Conservation (phyloP, 805 yeast genomes). For the Saccharomycopsis javanensis region DNA sequence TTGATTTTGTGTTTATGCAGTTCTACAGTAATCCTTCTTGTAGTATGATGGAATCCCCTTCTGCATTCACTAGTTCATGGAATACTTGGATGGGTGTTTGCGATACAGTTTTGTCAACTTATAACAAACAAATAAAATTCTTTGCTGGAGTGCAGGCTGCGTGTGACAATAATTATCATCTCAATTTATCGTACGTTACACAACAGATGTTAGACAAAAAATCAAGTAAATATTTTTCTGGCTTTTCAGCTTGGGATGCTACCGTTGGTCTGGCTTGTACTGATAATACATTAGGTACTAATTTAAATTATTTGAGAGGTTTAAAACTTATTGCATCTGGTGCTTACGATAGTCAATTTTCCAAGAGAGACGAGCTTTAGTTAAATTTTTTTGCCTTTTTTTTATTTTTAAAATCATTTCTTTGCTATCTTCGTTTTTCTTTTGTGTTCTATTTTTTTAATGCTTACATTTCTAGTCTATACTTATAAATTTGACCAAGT, state of each 20-base stretch:
- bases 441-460: no score
- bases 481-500: no score
- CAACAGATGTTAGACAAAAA: slow-evolving; percentile 3
- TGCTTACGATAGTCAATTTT: slow-evolving; percentile 3
- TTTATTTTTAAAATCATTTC: no score
- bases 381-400: no score
- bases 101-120: neutral
- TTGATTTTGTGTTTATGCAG: slow-evolving; percentile 54
- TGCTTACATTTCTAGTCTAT: no score
- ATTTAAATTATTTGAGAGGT: slow-evolving; percentile 7
- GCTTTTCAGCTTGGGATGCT: slow-evolving; percentile 15
- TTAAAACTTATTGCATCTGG: slow-evolving; percentile 9
- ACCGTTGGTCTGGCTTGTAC: slow-evolving; percentile 5
- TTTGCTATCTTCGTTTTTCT: no score
- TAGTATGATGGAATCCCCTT: neutral
- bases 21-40: slow-evolving; percentile 49
- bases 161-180: slow-evolving; percentile 1
- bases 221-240: slow-evolving; percentile 4
- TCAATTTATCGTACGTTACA: neutral
- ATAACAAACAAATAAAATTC: slow-evolving; percentile 5
- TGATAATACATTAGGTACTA: slow-evolving; percentile 5
- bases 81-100: slow-evolving; percentile 4
- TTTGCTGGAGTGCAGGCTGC: slow-evolving; percentile 12
- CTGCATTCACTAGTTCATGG: slow-evolving; percentile 5
- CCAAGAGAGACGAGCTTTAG: slow-evolving; percentile 15